Evolutionary conservation across 2,329 filamentous ascomycete genomes (phyloP), one percentile per base, ranked within the genome.

Genomic region (Apiospora malaysiana): DNA sequence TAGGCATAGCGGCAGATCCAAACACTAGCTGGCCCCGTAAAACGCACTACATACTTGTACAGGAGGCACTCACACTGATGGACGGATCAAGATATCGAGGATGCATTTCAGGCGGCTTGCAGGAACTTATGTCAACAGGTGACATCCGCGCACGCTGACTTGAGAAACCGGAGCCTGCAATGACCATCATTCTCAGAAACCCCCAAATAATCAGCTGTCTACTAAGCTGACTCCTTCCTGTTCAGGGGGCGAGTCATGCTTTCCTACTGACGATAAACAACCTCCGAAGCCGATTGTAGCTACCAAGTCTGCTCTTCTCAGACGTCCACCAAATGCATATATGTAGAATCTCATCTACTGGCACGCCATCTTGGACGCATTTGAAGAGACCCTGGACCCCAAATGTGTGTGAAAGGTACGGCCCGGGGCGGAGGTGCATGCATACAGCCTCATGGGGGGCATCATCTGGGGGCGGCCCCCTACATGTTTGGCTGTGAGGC

Each of bases 1-100:
- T 59, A 59, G 51, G 32, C 10, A 16, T 59, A 59, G 51, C 27
- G 32, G 32, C n/a, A 40, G 56, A 63, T 63, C 27, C n/a, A 63
- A 23, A 6, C 56, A 14, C 56, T 63, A 40, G 18, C n/a, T 37
- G 32, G 32, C 56, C 56, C 56, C 32, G 9, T 7, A 23, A n/a
- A 18, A 40, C 56, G 18, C 27, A 23, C 56, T 63, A 63, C 18
- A 8, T 63, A n/a, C n/a, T n/a, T n/a, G n/a, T n/a, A 40, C 23
- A 27, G 14, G 18, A 63, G 27, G 9, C 10, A 23, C 32, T 23
- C 16, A 63, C 12, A 2, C 37, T 63, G 56, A 40, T 2, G 8
- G 18, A 63, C 14, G 56, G 32, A 21, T 40, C 4, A 6, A 21
- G 2, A 63, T 40, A 40, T 32, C 32, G 32, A 32, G 16, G 6